A percentile compares a stretch with the other conserved stretches of the same genome.
phyloP scores from a whole-genome alignment of 2,329 filamentous ascomycete species.

The Apiospora phragmitis region DNA sequence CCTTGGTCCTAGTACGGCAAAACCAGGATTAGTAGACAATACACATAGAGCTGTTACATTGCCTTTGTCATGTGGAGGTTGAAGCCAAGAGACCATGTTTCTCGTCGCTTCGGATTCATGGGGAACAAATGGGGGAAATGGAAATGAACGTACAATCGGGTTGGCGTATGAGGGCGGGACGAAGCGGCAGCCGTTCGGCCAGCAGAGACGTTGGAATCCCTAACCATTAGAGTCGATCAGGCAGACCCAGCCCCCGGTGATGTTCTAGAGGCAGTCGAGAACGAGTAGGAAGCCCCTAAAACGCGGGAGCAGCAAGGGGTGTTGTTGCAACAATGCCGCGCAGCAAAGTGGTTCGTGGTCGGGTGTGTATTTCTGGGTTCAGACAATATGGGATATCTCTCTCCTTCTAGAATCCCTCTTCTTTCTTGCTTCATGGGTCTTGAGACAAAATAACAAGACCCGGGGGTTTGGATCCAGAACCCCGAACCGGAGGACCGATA shows the following conservation, averaged over 20 bases:
- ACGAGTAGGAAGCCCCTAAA: constrained; percentile 4
- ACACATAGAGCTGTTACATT: constrained; percentile 1
- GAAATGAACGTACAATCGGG: constrained; percentile 48
- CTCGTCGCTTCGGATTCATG: neutral
- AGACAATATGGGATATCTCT: neutral
- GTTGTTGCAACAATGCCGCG: neutral
- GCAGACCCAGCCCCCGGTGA: constrained; percentile 14
- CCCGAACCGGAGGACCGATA: constrained; percentile 2
- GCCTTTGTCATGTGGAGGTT: neutral
- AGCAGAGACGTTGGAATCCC: constrained; percentile 57
- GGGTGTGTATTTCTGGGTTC: neutral
- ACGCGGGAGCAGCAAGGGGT: neutral
- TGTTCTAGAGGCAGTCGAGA: constrained; percentile 14
- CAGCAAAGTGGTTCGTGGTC: neutral
- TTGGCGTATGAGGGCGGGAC: constrained; percentile 48
- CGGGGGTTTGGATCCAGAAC: neutral
- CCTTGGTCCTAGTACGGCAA: constrained; percentile 27
- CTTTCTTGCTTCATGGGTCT: neutral
- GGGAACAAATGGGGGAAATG: constrained; percentile 15
- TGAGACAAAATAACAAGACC: neutral
- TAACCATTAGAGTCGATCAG: constrained; percentile 44
- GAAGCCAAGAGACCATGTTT: neutral
- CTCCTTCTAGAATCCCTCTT: neutral
- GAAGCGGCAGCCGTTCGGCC: constrained; percentile 52
- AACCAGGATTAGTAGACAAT: constrained; percentile 16